Base-by-base conservation (phyloP, 1,284 basidiomycete species). In the Termitomyces sp. region DNA sequence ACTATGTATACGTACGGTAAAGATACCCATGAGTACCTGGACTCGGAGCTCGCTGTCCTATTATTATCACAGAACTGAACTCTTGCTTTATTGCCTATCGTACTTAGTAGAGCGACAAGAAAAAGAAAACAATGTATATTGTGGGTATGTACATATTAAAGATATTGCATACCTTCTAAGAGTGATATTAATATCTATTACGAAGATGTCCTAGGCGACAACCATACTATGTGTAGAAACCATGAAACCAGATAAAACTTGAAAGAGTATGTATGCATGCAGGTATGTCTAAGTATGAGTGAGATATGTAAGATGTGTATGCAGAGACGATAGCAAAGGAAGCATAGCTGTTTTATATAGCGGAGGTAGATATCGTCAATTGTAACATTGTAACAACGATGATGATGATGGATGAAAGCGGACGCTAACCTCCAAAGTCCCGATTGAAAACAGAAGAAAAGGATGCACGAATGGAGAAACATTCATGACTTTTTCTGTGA, bases 401-500 rank as follows among this genome's bases (percentile, higher is more conserved):
- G 58, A 62, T 47, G 55, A 54, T 57, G 57, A 61, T 42, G 54
- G 58, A 61, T 56, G 57, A 52, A 40, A 58, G 61, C 62, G 62
- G 61, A 66, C 50, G 53, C 61, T 63, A 63, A 60, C 60, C 65
- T 67, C 65, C 65, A 66, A 64, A 68, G 68, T 70, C 68, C 68
- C 66, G 36, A 28, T 55, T 41, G 53, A 52, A 53, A 57, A 40
- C 47, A 56, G 43, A 58, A 53, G 39, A 59, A 48, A 40, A 30
- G 26, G 45, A 46, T 40, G n/a, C 38, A 54, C 47, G 55, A 53
- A 61, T n/a, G 56, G 50, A 55, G 51, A 52, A 24, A 47, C 53
- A 59, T 66, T 73, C 64, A 73, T 67, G 71, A 67, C 65, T 70
- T 70, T 69, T 73, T 70, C 69, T 71, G 54, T 38, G 45, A 41